Conservation (phyloP, 495 filamentous ascomycete species). For the Echria macrotheca region DNA sequence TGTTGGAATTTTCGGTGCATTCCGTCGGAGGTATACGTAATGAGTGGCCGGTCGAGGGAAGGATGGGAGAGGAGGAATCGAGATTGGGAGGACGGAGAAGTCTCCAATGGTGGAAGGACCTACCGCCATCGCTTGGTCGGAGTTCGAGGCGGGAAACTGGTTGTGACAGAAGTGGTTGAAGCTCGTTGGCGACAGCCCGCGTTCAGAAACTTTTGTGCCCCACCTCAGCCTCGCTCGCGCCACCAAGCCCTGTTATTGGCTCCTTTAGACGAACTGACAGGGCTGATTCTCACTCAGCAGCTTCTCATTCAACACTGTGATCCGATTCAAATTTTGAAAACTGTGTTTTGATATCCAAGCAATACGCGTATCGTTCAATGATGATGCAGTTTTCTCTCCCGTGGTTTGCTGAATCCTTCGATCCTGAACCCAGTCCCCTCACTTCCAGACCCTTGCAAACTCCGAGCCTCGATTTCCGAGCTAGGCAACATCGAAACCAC, state of each 20-base stretch:
- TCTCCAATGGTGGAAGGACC: constrained; percentile 31
- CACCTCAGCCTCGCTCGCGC: constrained; percentile 7
- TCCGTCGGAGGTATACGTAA: constrained; percentile 79
- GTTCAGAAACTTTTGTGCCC: constrained; percentile 15
- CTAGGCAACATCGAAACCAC: too few relatives aligned
- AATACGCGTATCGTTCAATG: too few relatives aligned
- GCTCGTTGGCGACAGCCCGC: too few relatives aligned
- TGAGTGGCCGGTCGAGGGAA: constrained; percentile 60
- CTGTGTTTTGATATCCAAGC: too few relatives aligned
- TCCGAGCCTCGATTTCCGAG: too few relatives aligned
- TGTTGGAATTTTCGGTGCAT: constrained; percentile 71
- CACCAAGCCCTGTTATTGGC: not conserved
- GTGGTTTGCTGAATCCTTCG: too few relatives aligned
- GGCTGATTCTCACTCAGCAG: too few relatives aligned
- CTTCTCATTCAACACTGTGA: not conserved
- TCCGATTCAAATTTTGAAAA: not conserved
- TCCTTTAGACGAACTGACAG: not conserved
- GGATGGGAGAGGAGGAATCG: constrained; percentile 56
- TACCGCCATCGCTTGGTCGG: constrained; percentile 30
- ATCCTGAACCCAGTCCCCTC: too few relatives aligned
- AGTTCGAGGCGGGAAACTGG: not conserved
- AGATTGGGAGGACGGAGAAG: constrained; percentile 49
- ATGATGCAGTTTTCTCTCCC: not conserved
- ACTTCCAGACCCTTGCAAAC: too few relatives aligned
- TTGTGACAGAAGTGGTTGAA: too few relatives aligned